phyloP scores from a whole-genome alignment of 345 rosid species.

The Aquilaria malaccensis region DNA sequence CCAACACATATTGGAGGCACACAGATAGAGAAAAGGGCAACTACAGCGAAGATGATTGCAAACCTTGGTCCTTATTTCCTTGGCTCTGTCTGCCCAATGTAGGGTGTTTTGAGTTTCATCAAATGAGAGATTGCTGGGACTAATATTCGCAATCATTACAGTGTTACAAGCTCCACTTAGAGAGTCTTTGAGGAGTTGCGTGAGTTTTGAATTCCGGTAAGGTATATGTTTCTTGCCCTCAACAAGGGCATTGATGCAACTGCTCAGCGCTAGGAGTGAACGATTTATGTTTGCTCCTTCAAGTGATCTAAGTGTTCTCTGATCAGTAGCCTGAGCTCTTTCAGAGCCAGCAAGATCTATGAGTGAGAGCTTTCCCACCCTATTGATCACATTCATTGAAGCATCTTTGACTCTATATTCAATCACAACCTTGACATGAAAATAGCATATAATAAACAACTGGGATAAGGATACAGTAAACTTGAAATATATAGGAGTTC shows the following conservation, averaged over 20 bases:
- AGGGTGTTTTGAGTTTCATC: slow-evolving; percentile 96
- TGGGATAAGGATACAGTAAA: not conserved
- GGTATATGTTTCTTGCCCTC: slow-evolving; percentile 97
- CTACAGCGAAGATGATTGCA: not conserved
- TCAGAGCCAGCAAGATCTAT: slow-evolving; percentile 99
- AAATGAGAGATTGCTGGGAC: slow-evolving; percentile 83
- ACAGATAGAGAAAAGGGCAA: not conserved
- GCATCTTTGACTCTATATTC: slow-evolving; percentile 69
- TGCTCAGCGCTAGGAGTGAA: slow-evolving; percentile 88
- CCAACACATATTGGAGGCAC: not conserved
- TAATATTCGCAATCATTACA: slow-evolving; percentile 88
- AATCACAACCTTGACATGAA: slow-evolving; percentile 53
- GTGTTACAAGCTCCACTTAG: slow-evolving; percentile 90
- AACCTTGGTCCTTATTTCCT: slow-evolving; percentile 77
- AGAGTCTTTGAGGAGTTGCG: slow-evolving; percentile 94
- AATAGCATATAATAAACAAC: not conserved
- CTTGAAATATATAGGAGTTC: not conserved
- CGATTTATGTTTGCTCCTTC: slow-evolving; percentile 96
- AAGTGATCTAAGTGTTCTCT: slow-evolving; percentile 75
- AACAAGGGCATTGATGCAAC: slow-evolving; percentile 93
- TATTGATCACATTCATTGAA: slow-evolving; percentile 50
- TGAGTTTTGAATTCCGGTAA: slow-evolving; percentile 86
- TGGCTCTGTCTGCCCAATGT: slow-evolving; percentile 96
- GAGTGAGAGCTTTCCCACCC: slow-evolving; percentile 79
- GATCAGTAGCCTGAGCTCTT: slow-evolving; percentile 93